A percentile compares a stretch with the other conserved stretches of the same genome.
phyloP scores from a whole-genome alignment of 257 asterid genomes.

The Coffea eugenioides region DNA sequence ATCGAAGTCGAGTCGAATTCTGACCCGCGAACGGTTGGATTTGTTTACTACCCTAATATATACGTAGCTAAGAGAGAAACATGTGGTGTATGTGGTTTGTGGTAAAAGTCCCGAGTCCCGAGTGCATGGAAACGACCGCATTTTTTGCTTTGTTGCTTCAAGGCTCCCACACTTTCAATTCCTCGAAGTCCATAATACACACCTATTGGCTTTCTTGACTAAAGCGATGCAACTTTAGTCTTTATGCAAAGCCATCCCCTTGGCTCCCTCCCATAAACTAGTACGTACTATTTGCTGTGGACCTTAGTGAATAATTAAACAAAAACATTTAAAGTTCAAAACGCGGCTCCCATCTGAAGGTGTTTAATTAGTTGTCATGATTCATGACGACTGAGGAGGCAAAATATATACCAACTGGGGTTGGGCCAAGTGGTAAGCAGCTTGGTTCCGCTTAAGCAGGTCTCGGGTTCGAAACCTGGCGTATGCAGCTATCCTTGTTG shows the following conservation, averaged over 20 bases:
- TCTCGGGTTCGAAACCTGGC: no score
- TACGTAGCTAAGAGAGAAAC: neutral
- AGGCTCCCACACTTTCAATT: neutral
- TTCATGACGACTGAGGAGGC: neutral
- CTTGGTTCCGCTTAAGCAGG: no score
- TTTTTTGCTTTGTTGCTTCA: neutral
- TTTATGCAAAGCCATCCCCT: neutral
- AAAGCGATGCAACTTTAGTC: neutral
- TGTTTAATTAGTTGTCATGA: neutral
- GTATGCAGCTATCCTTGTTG: no score
- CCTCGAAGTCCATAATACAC: neutral
- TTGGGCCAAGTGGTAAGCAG: no score
- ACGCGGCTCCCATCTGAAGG: neutral
- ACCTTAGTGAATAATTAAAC: no score
- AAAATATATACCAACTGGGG: no score
- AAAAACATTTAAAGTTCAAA: neutral
- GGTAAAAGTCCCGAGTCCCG: neutral
- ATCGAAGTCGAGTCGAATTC: no score
- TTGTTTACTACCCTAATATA: no score
- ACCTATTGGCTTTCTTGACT: constrained; percentile 5
- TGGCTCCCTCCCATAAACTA: neutral
- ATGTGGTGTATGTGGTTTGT: neutral
- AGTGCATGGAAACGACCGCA: neutral
- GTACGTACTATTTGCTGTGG: neutral
- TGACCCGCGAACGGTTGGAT: no score